Conservation (phyloP, 441 rosid genomes). For the Brassica hybrid region DNA sequence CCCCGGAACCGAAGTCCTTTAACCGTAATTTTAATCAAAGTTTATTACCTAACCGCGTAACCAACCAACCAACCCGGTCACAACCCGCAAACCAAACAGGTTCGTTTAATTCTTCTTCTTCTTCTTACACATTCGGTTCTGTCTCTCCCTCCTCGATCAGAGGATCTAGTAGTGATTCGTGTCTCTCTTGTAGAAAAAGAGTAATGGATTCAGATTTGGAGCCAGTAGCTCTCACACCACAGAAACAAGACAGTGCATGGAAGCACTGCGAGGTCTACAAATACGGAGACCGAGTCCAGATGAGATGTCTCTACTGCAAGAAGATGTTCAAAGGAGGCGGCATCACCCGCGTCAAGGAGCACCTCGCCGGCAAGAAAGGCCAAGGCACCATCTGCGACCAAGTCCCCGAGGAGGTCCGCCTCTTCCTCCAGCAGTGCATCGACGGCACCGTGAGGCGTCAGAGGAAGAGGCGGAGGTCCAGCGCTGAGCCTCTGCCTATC, state of each 20-base stretch:
- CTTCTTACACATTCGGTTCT: constrained; percentile 23
- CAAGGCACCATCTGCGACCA: constrained; percentile 74
- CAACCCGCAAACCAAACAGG: constrained; percentile 44
- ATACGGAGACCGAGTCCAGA: constrained; percentile 65
- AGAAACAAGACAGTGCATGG: constrained; percentile 92
- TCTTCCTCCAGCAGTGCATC: constrained; percentile 65
- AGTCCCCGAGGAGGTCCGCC: constrained; percentile 72
- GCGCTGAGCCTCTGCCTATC: constrained; percentile 45
- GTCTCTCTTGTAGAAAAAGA: constrained; percentile 7
- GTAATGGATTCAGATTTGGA: constrained; percentile 51
- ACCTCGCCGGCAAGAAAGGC: constrained; percentile 91
- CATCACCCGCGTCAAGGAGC: constrained; percentile 93
- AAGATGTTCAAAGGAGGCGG: constrained; percentile 97
- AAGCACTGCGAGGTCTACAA: constrained; percentile 72
- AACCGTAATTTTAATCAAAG: constrained; percentile 35
- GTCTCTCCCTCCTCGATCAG: neutral
- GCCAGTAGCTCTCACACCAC: constrained; percentile 63
- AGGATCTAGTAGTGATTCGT: constrained; percentile 16
- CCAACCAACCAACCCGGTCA: constrained; percentile 40
- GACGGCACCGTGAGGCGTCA: constrained; percentile 64
- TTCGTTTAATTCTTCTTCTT: constrained; percentile 27
- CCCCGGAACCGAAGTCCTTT: constrained; percentile 39
- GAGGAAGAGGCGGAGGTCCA: constrained; percentile 58
- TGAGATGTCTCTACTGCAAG: constrained; percentile 74
- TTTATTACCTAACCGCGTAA: constrained; percentile 40